Percentiles rank a stretch among this genome's conserved stretches.
Evolutionary conservation across 495 filamentous ascomycete species (phyloP).

Genomic region (Staphylotrichum longicolle): DNA sequence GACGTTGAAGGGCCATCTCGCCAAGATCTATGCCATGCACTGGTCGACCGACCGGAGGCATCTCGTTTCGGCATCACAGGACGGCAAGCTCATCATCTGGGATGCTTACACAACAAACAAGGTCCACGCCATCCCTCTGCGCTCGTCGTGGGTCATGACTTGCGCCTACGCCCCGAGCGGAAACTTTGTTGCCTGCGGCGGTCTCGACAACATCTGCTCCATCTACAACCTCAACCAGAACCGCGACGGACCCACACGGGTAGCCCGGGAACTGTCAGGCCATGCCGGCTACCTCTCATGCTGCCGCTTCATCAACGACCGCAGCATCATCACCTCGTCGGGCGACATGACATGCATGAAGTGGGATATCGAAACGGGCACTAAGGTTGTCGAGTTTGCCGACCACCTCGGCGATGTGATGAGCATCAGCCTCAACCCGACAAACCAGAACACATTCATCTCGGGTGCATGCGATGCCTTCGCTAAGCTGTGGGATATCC

Average conservation of each 20-base stretch:
- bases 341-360: conserved; percentile 99
- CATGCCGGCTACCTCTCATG: conserved; percentile 97
- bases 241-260: conserved; percentile 91
- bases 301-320: conserved; percentile 99
- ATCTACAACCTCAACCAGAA: conserved; percentile 97
- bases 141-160: conserved; percentile 99
- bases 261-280: conserved; percentile 92
- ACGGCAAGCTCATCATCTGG: conserved; percentile 99
- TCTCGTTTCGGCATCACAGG: conserved; percentile 95
- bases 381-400: conserved; percentile 96
- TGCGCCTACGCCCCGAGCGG: conserved; percentile 98
- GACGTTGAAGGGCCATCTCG: conserved; percentile 93
- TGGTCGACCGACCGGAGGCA: conserved; percentile 99
- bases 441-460: conserved; percentile 97
- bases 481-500: conserved; percentile 98
- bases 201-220: conserved; percentile 98
- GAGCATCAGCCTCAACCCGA: conserved; percentile 99
- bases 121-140: conserved; percentile 96
- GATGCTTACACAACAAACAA: conserved; percentile 99
- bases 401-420: conserved; percentile 98
- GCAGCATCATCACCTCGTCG: conserved; percentile 94
- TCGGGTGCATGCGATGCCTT: conserved; percentile 98
- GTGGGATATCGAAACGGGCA: conserved; percentile 97
- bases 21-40: conserved; percentile 99
- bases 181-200: conserved; percentile 97